Base-by-base conservation (phyloP, 352 stramenopile species). In the Globisporangium uncinulatum region DNA sequence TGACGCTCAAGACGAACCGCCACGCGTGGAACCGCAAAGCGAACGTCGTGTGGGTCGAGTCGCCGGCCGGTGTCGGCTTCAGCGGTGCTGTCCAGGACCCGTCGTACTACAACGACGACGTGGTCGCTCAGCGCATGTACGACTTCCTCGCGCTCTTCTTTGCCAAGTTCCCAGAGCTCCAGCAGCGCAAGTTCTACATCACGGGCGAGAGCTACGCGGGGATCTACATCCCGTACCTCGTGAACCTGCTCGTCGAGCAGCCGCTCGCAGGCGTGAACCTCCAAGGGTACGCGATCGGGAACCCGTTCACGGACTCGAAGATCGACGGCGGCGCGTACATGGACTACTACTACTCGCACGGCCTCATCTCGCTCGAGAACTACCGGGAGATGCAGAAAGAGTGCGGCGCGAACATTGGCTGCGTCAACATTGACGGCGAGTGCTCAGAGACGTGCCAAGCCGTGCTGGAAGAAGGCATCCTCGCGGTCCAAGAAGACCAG, bases 151-250 rank as follows among this genome's bases (percentile, higher is more conserved):
- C 64, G 21, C 65, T 76, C 36, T 92, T 91, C 56, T 87, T 92
- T 48, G 51, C 24, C 24, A 29, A 29, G 24, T 29, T 29, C 24
- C 24, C 24, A 1, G 73, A 90, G 42, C 85, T 94, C 42, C 63
- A 82, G 44, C 66, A 72, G 49, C 83, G 83, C 45, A 67, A 86
- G 17, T 91, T 93, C 60, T 94, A 88, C 70, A 87, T 94, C 48
- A 86, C 83, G 9, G 84, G 84, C 13, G 84, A 94, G 58, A 89
- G 74, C 43, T 94, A 94, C 64, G 84, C 85, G 3, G 89, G 89
- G 0, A 89, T 96, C 69, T 97, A 97, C 79, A 92, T 97, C 56
- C 87, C 89, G 34, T 95, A 76, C 59, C 65, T 96, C 0, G 81
- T 94, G 6, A 63, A 92, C 46, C 59, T 80, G 20, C 62, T 97